Evolutionary conservation across 1,284 basidiomycete genomes (phyloP).

Genomic region (Omphalotus olearius): DNA sequence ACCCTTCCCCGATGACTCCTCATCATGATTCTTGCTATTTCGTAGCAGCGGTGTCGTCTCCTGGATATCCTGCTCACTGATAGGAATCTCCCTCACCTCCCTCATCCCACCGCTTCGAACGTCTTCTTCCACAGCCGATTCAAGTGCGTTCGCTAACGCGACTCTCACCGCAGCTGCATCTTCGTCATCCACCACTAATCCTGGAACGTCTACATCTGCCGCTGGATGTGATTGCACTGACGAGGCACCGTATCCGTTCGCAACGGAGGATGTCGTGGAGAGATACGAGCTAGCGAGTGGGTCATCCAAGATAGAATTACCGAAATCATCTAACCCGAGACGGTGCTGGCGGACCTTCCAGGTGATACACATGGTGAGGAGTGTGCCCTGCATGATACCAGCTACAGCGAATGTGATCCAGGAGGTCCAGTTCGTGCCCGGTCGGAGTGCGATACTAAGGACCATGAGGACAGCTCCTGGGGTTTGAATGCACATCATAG

Average conservation of each 20-base stretch:
- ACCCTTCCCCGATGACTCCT: not conserved
- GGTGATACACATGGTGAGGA: conserved; percentile 76
- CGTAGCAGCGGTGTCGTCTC: conserved; percentile 10
- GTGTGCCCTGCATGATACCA: conserved; percentile 79
- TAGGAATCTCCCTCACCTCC: conserved; percentile 9
- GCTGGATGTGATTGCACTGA: conserved; percentile 8
- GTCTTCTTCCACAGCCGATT: conserved; percentile 22
- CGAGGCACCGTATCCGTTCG: not conserved
- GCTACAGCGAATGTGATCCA: conserved; percentile 87
- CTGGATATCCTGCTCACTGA: conserved; percentile 5
- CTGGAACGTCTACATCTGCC: conserved; percentile 19
- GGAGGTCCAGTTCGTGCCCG: conserved; percentile 85
- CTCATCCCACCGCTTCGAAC: conserved; percentile 15
- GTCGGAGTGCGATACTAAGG: conserved; percentile 76
- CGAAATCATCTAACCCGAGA: conserved; percentile 92
- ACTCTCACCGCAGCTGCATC: conserved; percentile 19
- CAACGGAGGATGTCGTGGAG: conserved; percentile 1
- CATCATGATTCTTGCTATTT: not conserved
- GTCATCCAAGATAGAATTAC: conserved; percentile 45
- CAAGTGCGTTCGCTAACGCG: conserved; percentile 21
- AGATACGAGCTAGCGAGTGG: conserved; percentile 4
- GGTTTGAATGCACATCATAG: conserved; percentile 93
- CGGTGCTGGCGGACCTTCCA: conserved; percentile 77
- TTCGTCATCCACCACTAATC: conserved; percentile 21
- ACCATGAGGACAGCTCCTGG: conserved; percentile 92